Conservation (phyloP, 2,329 filamentous ascomycete species). For the Fusarium foetens region DNA sequence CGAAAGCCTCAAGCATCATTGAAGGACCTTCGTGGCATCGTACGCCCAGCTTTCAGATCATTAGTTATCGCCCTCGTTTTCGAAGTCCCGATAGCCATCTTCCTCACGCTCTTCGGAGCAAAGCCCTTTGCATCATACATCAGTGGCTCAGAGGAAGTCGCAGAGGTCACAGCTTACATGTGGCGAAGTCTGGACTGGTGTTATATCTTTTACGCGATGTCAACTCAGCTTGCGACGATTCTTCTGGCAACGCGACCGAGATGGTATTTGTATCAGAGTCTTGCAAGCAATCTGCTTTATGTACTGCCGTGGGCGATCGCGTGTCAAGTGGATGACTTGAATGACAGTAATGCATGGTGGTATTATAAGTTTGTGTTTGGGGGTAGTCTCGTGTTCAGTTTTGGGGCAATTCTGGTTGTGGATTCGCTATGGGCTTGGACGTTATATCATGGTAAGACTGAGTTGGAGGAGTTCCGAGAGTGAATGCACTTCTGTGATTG, state of each 20-base stretch:
- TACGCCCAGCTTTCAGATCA: conserved; percentile 64
- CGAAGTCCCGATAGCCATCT: conserved; percentile 71
- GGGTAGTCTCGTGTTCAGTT: conserved; percentile 74
- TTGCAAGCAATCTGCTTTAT: conserved; percentile 73
- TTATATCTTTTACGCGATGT: conserved; percentile 75
- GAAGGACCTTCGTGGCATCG: conserved; percentile 51
- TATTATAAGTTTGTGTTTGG: conserved; percentile 75
- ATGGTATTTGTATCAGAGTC: conserved; percentile 75
- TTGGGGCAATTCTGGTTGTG: conserved; percentile 64
- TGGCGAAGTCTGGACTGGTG: conserved; percentile 72
- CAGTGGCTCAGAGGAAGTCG: conserved; percentile 65
- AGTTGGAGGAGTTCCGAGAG: conserved; percentile 50
- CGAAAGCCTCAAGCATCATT: conserved; percentile 30
- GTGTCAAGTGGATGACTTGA: conserved; percentile 60
- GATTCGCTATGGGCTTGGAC: conserved; percentile 63
- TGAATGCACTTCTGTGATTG: neutral
- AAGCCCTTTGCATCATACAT: conserved; percentile 71
- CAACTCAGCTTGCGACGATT: conserved; percentile 72
- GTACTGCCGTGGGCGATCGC: conserved; percentile 78
- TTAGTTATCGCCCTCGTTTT: conserved; percentile 63
- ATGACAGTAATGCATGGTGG: conserved; percentile 68
- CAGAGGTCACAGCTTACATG: conserved; percentile 72
- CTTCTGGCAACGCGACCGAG: conserved; percentile 70
- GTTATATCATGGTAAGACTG: conserved; percentile 57
- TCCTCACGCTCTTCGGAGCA: conserved; percentile 69